A percentile compares a stretch with the other conserved stretches of the same genome.
phyloP scores from a whole-genome alignment of 2,329 filamentous ascomycete species.

The Fusarium anguioides region DNA sequence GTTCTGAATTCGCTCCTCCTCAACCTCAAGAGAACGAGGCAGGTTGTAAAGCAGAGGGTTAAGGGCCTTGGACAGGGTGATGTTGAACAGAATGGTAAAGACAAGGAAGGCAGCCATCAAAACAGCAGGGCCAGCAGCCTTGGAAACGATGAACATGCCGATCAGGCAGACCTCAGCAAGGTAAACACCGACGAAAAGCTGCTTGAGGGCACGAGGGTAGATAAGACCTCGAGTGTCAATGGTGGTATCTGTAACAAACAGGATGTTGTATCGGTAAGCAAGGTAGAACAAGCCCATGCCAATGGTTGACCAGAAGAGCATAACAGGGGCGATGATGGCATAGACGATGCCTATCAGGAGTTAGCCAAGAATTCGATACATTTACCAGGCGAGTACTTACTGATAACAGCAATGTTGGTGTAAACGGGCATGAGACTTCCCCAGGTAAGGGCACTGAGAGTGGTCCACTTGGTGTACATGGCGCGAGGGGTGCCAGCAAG shows the following conservation, averaged over 20 bases:
- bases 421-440: constrained; percentile 80
- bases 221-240: constrained; percentile 90
- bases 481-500: constrained; percentile 82
- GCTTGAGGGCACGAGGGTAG: constrained; percentile 89
- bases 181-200: constrained; percentile 85
- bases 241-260: constrained; percentile 81
- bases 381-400: constrained; percentile 49
- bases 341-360: constrained; percentile 72
- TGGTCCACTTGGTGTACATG: constrained; percentile 79
- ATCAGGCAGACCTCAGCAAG: constrained; percentile 82
- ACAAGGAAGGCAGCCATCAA: constrained; percentile 81
- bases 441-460: constrained; percentile 76
- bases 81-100: constrained; percentile 80
- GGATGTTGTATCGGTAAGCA: constrained; percentile 86
- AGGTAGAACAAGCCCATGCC: constrained; percentile 84
- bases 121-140: constrained; percentile 74
- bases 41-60: constrained; percentile 77
- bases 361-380: constrained; percentile 29
- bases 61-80: constrained; percentile 76
- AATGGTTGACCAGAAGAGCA: constrained; percentile 82
- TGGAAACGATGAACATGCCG: constrained; percentile 80
- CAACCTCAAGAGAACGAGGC: constrained; percentile 68
- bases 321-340: constrained; percentile 83
- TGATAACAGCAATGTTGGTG: constrained; percentile 78
- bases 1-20: constrained; percentile 54